These are phyloP conservation scores for Colletotrichum sidae DNA, from an alignment of 2,329 filamentous ascomycete species.

Conservation along the genomic window DNA sequence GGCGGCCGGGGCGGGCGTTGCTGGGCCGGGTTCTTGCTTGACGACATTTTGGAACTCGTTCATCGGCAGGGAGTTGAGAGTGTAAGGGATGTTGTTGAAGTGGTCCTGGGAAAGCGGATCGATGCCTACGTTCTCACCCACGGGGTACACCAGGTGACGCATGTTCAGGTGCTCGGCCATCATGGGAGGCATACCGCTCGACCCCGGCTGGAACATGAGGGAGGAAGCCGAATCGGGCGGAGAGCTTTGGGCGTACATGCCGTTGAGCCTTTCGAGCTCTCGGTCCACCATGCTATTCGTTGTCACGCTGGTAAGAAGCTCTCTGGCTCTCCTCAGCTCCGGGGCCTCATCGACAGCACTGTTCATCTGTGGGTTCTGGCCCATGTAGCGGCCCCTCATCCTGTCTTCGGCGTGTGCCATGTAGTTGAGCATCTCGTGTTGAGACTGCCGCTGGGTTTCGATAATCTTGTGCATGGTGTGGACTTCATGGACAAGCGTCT, in stretches of 20 bases:
- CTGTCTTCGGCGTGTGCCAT: conserved; percentile 62
- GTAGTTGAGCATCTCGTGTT: conserved; percentile 68
- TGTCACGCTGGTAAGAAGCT: conserved; percentile 65
- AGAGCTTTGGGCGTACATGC: conserved; percentile 63
- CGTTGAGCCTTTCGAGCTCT: conserved; percentile 67
- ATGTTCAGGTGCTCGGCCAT: conserved; percentile 68
- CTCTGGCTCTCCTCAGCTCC: conserved; percentile 67
- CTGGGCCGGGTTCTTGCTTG: conserved; percentile 34
- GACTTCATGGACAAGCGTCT: conserved; percentile 71
- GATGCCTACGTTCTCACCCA: conserved; percentile 90
- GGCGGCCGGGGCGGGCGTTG: conserved; percentile 35
- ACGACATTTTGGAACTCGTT: conserved; percentile 52
- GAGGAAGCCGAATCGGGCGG: conserved; percentile 64
- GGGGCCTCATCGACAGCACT: conserved; percentile 59
- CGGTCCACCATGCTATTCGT: conserved; percentile 65
- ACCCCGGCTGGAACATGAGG: conserved; percentile 67
- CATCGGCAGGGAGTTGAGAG: conserved; percentile 69
- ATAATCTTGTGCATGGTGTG: conserved; percentile 70
- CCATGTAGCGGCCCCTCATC: conserved; percentile 54
- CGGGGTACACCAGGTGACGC: conserved; percentile 84
- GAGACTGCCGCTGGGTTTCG: conserved; percentile 67
- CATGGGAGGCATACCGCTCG: conserved; percentile 49
- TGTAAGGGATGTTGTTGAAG: conserved; percentile 92
- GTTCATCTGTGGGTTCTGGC: conserved; percentile 50
- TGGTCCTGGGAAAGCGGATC: conserved; percentile 96